Percentiles rank a stretch among this genome's conserved stretches.
Evolutionary conservation across 2,329 filamentous ascomycete species (phyloP).

Genomic region (Fusarium sacchari): DNA sequence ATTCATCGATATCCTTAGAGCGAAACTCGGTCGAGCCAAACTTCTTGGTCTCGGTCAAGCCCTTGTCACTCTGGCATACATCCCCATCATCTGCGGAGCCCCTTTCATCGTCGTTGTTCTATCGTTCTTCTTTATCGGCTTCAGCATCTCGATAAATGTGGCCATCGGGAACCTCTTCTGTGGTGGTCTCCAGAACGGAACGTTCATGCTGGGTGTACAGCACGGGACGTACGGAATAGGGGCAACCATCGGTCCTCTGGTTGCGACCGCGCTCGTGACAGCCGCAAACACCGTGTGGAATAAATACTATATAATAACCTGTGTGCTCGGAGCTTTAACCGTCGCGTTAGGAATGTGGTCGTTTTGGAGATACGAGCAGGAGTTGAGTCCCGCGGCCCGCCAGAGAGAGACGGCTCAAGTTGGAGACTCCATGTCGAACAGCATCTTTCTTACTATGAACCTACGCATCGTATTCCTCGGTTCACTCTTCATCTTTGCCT

Average conservation of each 20-base stretch:
- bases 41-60: constrained; percentile 68
- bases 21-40: constrained; percentile 71
- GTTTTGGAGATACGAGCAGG: constrained; percentile 76
- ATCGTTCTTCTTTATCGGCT: constrained; percentile 75
- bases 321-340: constrained; percentile 67
- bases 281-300: constrained; percentile 69
- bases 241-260: constrained; percentile 73
- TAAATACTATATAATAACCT: constrained; percentile 75
- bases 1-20: constrained; percentile 71
- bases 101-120: constrained; percentile 75
- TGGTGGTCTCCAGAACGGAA: constrained; percentile 63
- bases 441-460: constrained; percentile 60
- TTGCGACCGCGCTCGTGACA: constrained; percentile 78
- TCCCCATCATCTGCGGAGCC: constrained; percentile 72
- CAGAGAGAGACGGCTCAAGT: constrained; percentile 32
- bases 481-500: constrained; percentile 84
- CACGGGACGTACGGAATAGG: constrained; percentile 76
- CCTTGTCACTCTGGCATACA: constrained; percentile 68
- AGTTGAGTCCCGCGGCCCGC: constrained; percentile 56
- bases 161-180: constrained; percentile 70
- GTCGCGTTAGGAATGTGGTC: constrained; percentile 70
- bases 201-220: constrained; percentile 67
- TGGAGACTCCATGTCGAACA: constrained; percentile 47
- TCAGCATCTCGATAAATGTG: constrained; percentile 65
- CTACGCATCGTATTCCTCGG: constrained; percentile 74